These are phyloP conservation scores for Vanilla planifolia DNA, from an alignment of 106 monocot genomes.

Conservation along the genomic window DNA sequence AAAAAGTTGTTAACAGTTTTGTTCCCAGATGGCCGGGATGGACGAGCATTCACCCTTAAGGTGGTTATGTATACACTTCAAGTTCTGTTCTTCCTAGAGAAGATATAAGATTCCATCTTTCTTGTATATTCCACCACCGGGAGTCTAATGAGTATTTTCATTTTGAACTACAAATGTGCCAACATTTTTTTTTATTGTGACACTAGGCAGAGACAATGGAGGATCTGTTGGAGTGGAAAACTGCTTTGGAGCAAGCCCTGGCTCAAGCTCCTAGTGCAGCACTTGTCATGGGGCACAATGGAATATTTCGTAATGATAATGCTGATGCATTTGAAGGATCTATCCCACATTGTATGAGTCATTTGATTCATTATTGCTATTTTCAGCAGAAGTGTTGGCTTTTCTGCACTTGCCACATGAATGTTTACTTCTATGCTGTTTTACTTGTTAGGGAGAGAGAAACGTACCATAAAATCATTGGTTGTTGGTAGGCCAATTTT, in stretches of 20 bases:
- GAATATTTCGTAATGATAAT: slow-evolving; percentile 96
- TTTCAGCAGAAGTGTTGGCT: not conserved
- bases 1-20: slow-evolving; percentile 91
- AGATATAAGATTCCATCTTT: not conserved
- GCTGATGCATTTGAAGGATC: slow-evolving; percentile 79
- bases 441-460: slow-evolving; percentile 75
- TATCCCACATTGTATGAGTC: slow-evolving; percentile 59
- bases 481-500: slow-evolving; percentile 97
- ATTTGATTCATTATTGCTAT: not conserved
- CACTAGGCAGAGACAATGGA: slow-evolving; percentile 86
- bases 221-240: slow-evolving; percentile 97
- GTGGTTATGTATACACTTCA: slow-evolving; percentile 19
- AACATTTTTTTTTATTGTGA: slow-evolving; percentile 11
- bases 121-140: not conserved
- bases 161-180: not conserved
- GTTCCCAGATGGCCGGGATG: slow-evolving; percentile 99
- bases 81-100: not conserved
- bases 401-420: not conserved
- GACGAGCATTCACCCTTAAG: slow-evolving; percentile 97
- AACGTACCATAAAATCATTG: slow-evolving; percentile 83
- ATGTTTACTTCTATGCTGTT: slow-evolving; percentile 5
- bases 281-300: slow-evolving; percentile 98
- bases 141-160: not conserved
- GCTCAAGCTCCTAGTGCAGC: slow-evolving; percentile 98
- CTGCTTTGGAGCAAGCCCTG: slow-evolving; percentile 84